These are phyloP conservation scores for Ustilago bromivora DNA, from an alignment of 1,284 basidiomycete species.

Conservation along the genomic window DNA sequence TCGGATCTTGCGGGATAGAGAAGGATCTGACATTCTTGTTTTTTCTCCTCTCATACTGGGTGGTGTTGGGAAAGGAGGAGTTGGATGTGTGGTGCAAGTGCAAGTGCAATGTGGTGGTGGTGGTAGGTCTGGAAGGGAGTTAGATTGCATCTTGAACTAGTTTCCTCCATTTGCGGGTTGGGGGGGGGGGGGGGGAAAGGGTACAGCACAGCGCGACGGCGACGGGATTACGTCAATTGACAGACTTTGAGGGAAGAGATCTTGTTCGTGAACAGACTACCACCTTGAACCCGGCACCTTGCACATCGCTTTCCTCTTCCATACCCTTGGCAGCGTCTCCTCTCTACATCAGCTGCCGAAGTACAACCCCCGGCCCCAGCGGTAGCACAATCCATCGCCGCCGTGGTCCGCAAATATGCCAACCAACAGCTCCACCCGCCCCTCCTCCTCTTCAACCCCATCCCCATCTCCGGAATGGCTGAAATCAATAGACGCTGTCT, in stretches of 20 bases:
- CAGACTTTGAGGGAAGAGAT: neutral
- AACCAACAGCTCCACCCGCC: slow-evolving; percentile 12
- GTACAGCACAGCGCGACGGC: neutral
- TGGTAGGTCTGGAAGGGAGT: neutral
- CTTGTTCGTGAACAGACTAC: neutral
- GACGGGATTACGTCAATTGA: slow-evolving; percentile 6
- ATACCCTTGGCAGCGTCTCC: neutral
- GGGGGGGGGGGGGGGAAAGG: neutral
- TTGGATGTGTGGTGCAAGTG: too few species aligned
- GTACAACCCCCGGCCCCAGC: too few species aligned
- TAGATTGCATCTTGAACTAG: slow-evolving; percentile 15
- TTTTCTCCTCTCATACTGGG: too few species aligned
- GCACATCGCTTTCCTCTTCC: neutral
- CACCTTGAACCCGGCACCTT: neutral
- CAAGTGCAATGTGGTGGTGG: neutral
- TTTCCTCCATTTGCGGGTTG: neutral
- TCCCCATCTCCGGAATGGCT: slow-evolving; percentile 45
- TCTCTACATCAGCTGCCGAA: neutral
- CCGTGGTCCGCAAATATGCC: neutral
- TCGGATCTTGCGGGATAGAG: slow-evolving; percentile 18
- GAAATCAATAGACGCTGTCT: slow-evolving; percentile 64
- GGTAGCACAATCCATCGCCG: too few species aligned
- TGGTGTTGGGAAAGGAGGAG: too few species aligned
- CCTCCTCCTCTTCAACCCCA: slow-evolving; percentile 10
- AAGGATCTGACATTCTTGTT: slow-evolving; percentile 24